Evolutionary conservation across 2,329 filamentous ascomycete genomes (phyloP), one percentile per base, ranked within the genome.

Genomic region (Chrysosporium queenslandicum): DNA sequence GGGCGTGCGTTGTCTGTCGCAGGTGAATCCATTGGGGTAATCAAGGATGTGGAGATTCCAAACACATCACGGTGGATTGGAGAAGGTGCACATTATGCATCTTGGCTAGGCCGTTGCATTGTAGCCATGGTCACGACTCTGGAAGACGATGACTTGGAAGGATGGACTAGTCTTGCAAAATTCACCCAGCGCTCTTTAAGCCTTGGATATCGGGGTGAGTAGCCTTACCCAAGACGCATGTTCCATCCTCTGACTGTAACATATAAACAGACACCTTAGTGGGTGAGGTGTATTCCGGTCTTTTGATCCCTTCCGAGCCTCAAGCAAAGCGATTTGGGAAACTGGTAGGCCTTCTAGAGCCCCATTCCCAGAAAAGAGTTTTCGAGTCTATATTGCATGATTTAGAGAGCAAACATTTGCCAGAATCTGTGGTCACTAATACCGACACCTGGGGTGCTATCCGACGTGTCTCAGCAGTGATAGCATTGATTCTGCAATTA

Each of bases 51-150:
- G 11, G 60, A 60, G 37, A 25, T 58, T 43, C 25, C 58, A 45
- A 53, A 57, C 53, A 58, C 63, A 20, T 53, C 62, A 48, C 59
- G 65, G 1, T 94, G 87, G 86, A 61, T 87, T 30, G 75, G 79
- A 0, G 77, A 82, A 57, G 83, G 84, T 2, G 72, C 72, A 23
- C 65, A 75, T 16, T 94, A 86, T 68, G 77, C 79, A 11, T 68
- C 68, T 27, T 95, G 89, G 89, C 67, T 95, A 36, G 85, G 82
- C 1, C 68, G 67, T 12, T 86, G 82, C 62, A 73, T 92, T 46
- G 71, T 67, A 30, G 55, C 63, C 16, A 66, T 77, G 60, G 65
- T 63, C 30, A 64, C 63, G 64, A 27, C 63, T 58, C 23, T 82
- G 68, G 72, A 67, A 61, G 40, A 64, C 4, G 53, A 60, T 11